Base-by-base conservation (phyloP, 345 rosid species). In the Gynandropsis gynandra region DNA sequence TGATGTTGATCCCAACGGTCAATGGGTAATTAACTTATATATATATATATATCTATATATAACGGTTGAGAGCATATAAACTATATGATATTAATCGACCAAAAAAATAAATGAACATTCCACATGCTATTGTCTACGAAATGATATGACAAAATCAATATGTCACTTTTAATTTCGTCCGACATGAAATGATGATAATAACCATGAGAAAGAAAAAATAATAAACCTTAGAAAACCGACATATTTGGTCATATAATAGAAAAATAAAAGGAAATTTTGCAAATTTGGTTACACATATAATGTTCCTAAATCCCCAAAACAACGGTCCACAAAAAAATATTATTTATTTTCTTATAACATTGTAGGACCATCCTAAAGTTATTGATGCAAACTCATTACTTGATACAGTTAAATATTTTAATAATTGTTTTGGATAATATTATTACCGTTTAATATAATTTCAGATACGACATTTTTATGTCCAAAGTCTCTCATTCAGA, bases 161-260 rank as follows among this genome's bases (percentile, higher is more conserved):
- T 58, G 38, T 3, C 44, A 10, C 44, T 65, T 58, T 58, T 53
- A 65, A 58, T 58, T 45, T 65, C 38, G 46, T n/a, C 69, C 54
- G 69, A 65, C 64, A 65, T 65, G 64, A 39, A 65, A 65, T 65
- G 64, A 65, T 65, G 69, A 51, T 42, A 64, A 58, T 46, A 34
- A 49, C 33, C 31, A 52, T 38, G 38, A 52, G 36, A 50, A 42
- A 34, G 48, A 48, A 34, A 18, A 32, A 11, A 16, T 41, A 32
- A 49, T 54, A 54, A 47, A 8, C 42, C 55, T 43, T 54, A 48
- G 18, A 47, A 63, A 21, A 42, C 57, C 69, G 63, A 64, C 63
- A 57, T 34, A 7, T 50, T 42, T 51, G 69, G 59, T 44, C 49
- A 24, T 14, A 9, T 24, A 50, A 13, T n/a, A 8, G 18, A 4